Conservation (phyloP, 345 rosid genomes). For the Excoecaria agallocha region DNA sequence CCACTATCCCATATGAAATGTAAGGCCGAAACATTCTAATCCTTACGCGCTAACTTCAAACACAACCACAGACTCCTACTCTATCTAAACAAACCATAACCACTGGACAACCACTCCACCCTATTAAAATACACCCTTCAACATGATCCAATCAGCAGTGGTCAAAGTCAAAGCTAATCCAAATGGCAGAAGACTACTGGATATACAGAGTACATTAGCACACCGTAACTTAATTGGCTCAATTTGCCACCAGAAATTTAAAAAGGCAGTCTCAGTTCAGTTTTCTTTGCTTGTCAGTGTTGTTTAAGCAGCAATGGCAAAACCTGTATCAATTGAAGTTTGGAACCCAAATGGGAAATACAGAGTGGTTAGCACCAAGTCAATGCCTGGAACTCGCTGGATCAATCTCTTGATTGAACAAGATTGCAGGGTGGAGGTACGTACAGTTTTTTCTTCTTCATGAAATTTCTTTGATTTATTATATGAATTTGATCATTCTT, state of each 20-base stretch:
- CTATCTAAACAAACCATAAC: constrained; percentile 4
- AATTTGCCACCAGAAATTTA: constrained; percentile 21
- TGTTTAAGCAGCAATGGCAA: constrained; percentile 54
- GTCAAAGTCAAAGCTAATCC: background rate
- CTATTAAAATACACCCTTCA: background rate
- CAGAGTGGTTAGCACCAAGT: constrained; percentile 90
- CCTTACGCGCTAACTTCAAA: background rate
- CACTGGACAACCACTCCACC: background rate
- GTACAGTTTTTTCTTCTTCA: background rate
- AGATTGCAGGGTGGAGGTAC: constrained; percentile 91
- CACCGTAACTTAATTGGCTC: background rate
- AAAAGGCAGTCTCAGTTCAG: background rate
- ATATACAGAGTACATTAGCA: background rate
- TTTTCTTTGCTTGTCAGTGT: background rate
- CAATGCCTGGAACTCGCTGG: constrained; percentile 99
- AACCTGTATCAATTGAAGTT: constrained; percentile 87
- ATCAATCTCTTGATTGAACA: constrained; percentile 85
- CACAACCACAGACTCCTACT: background rate
- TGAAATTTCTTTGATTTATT: background rate
- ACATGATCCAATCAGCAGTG: background rate
- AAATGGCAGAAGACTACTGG: background rate
- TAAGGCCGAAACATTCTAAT: constrained; percentile 27
- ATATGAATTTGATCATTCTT: background rate
- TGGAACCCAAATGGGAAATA: constrained; percentile 87
- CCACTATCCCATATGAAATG: constrained; percentile 31